Conservation (phyloP, 1,284 basidiomycete species). For the Heterobasidion parviporum region DNA sequence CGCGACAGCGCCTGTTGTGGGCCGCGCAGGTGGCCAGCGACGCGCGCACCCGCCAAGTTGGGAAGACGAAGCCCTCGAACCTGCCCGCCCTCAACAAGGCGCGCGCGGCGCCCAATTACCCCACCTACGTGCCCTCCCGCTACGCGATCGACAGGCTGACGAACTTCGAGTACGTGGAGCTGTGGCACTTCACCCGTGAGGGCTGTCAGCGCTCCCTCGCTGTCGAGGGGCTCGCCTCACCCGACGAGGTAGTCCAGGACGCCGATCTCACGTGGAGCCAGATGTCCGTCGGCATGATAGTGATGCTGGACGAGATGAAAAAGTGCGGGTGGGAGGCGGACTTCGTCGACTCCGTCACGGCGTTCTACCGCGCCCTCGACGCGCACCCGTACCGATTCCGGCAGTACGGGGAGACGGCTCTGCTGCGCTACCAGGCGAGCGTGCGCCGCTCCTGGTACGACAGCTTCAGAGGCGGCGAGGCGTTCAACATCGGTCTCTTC, state of each 20-base stretch:
- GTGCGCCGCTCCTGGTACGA: not conserved
- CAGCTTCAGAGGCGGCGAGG: not conserved
- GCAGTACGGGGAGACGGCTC: not conserved
- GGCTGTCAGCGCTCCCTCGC: not conserved
- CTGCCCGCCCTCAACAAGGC: too few relatives aligned
- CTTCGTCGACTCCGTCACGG: too few relatives aligned
- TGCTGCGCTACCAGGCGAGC: not conserved
- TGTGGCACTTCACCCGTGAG: not conserved
- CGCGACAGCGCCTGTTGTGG: not conserved
- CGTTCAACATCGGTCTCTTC: not conserved
- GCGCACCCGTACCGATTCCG: not conserved
- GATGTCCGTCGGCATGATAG: not conserved
- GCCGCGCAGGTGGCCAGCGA: not conserved
- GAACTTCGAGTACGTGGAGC: not conserved
- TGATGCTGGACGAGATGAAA: not conserved
- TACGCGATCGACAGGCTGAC: not conserved
- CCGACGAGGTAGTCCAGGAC: not conserved
- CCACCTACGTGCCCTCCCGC: not conserved
- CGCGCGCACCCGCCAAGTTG: not conserved
- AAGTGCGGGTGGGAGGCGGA: not conserved
- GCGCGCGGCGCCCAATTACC: too few relatives aligned
- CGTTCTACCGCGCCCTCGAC: not conserved
- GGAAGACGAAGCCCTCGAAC: not conserved
- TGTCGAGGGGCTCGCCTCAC: too few relatives aligned
- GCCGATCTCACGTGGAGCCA: not conserved